Evolutionary conservation across 148 eudicot species (phyloP).

Genomic region (Polygonum maritimum): DNA sequence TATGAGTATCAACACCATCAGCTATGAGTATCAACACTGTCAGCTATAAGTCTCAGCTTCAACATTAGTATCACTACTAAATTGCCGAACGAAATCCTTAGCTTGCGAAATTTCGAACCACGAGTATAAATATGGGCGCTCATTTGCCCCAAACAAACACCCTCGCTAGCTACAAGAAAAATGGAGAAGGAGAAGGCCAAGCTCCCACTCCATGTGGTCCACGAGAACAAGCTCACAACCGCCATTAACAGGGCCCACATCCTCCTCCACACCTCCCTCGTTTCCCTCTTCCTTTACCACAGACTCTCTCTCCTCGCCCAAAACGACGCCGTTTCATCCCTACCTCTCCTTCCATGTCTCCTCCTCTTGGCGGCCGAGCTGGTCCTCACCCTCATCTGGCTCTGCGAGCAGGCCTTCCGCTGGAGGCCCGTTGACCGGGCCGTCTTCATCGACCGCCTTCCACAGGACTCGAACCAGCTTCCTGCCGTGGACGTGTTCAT

Average conservation of each 20-base stretch:
- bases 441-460: conserved; percentile 16
- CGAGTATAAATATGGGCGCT: too few relatives aligned
- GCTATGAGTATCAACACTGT: too few relatives aligned
- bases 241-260: conserved; percentile 10
- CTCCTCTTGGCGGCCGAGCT: conserved; percentile 21
- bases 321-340: conserved; percentile 12
- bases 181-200: background rate
- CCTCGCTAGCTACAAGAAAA: background rate
- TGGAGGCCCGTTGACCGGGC: conserved; percentile 21
- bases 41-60: too few relatives aligned
- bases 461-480: background rate
- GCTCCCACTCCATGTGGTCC: conserved; percentile 11
- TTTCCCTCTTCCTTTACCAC: background rate
- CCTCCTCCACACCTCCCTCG: background rate
- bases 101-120: too few relatives aligned
- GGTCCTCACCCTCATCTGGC: conserved; percentile 20
- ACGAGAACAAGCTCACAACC: conserved; percentile 14
- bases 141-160: background rate
- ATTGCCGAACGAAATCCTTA: too few relatives aligned
- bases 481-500: conserved; percentile 28
- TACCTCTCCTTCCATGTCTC: background rate
- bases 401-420: conserved; percentile 16
- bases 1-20: too few relatives aligned
- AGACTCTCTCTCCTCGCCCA: conserved; percentile 4
- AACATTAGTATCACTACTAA: too few relatives aligned